These are phyloP conservation scores for Smittium culicis DNA, from an alignment of 371 early-diverging fungal species.

Conservation along the genomic window DNA sequence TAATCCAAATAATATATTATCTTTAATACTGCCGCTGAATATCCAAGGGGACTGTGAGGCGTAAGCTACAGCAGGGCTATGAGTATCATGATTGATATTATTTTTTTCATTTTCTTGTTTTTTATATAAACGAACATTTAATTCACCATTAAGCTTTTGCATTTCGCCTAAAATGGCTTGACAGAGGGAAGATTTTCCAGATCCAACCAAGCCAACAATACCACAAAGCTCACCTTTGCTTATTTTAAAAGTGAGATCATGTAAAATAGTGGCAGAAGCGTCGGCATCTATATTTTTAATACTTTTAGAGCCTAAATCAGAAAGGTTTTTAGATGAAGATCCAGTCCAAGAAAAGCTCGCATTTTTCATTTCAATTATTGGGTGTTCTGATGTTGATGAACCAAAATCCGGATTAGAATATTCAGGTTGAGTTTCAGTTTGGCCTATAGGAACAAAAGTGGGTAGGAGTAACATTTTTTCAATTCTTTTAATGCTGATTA, in stretches of 20 bases:
- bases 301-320: background rate
- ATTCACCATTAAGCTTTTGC: constrained; percentile 38
- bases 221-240: constrained; percentile 19
- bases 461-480: constrained; percentile 9
- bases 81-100: background rate
- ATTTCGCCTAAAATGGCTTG: constrained; percentile 84
- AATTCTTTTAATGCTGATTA: constrained; percentile 12
- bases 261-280: background rate
- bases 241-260: background rate
- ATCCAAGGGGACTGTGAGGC: constrained; percentile 56
- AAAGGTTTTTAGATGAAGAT: no score
- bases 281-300: background rate
- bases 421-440: no score
- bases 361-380: background rate
- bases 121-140: constrained; percentile 29
- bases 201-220: constrained; percentile 76
- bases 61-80: constrained; percentile 1
- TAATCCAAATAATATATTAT: constrained; percentile 66
- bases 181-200: constrained; percentile 84
- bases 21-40: constrained; percentile 53
- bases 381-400: no score
- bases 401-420: no score
- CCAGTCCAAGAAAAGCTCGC: background rate
- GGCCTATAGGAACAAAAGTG: background rate
- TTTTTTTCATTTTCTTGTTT: background rate